Base-by-base conservation (phyloP, 179 eudicot genomes). In the Amaranthus tricolor region DNA sequence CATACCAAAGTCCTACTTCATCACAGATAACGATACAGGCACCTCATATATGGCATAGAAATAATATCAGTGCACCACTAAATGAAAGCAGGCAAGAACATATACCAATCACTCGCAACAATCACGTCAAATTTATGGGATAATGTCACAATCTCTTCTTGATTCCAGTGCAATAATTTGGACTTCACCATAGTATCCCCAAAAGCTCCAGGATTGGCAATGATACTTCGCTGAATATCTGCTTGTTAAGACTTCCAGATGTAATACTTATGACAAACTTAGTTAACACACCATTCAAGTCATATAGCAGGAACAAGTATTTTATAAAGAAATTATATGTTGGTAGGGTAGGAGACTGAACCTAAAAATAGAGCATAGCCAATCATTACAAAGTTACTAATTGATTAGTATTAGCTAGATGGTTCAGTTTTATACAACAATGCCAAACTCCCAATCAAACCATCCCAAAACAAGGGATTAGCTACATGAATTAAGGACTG, bases 21-120 rank as follows among this genome's bases (percentile, higher is more conserved):
- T 47, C 62, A 17, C 62, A 59, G 16, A 68, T 68, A 48, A 45
- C 6, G 43, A 40, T 17, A 50, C 31, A 43, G 17, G 16, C 15
- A 45, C 61, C 50, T 62, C 20, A 15, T 13, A 24, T n/a, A 56
- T 57, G 45, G 43, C 58, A 45, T 58, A 31, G 40, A 31, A 62
- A 55, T 43, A 15, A 53, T 62, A 31, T 66, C 21, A 0, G 62
- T 24, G 68, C 17, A 65, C 19, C 54, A 31, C 20, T 31, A 67
- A 62, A 17, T 51, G 64, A 69, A n/a, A 51, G 55, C 54, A 72
- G 72, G 63, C 71, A 31, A 24, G 44, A 24, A 20, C 16, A 6
- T 75, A 74, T 86, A 93, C 97, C 97, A 93, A 86, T 93, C 98
- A 67, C 98, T 94, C 20, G 94, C 98, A 78, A 91, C 80, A 60